These are phyloP conservation scores for Groenewaldozyma tartarivorans DNA, from an alignment of 805 yeast species.

Conservation along the genomic window DNA sequence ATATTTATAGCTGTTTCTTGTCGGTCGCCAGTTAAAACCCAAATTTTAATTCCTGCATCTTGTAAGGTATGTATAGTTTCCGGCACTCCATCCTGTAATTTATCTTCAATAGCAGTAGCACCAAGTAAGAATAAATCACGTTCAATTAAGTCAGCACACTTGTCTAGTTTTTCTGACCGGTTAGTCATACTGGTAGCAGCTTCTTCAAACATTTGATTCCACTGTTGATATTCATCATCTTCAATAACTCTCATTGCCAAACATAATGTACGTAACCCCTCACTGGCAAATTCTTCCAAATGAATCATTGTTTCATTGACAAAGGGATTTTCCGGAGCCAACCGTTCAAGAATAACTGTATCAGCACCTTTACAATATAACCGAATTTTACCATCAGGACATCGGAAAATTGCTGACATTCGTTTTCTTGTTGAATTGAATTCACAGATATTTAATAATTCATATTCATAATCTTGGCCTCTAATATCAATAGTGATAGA, in stretches of 20 bases:
- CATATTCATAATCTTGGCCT: slow-evolving; percentile 52
- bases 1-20: slow-evolving; percentile 98
- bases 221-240: slow-evolving; percentile 63
- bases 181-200: slow-evolving; percentile 78
- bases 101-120: slow-evolving; percentile 98
- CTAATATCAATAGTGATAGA: slow-evolving; percentile 56
- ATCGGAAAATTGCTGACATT: slow-evolving; percentile 90
- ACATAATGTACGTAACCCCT: slow-evolving; percentile 91
- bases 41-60: slow-evolving; percentile 91
- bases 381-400: slow-evolving; percentile 88
- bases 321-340: slow-evolving; percentile 62
- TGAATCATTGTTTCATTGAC: slow-evolving; percentile 76
- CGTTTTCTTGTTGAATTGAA: slow-evolving; percentile 96
- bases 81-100: slow-evolving; percentile 96
- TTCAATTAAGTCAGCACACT: slow-evolving; percentile 84
- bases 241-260: slow-evolving; percentile 75
- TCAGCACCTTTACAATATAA: slow-evolving; percentile 97
- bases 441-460: slow-evolving; percentile 70
- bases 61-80: slow-evolving; percentile 93
- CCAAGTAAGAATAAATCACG: slow-evolving; percentile 72
- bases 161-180: slow-evolving; percentile 70
- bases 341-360: slow-evolving; percentile 83
- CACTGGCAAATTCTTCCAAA: slow-evolving; percentile 92
- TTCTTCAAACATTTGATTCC: slow-evolving; percentile 58
- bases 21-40: slow-evolving; percentile 98